phyloP scores from a whole-genome alignment of 2,329 filamentous ascomycete species.

The Xylariaceae sp. region DNA sequence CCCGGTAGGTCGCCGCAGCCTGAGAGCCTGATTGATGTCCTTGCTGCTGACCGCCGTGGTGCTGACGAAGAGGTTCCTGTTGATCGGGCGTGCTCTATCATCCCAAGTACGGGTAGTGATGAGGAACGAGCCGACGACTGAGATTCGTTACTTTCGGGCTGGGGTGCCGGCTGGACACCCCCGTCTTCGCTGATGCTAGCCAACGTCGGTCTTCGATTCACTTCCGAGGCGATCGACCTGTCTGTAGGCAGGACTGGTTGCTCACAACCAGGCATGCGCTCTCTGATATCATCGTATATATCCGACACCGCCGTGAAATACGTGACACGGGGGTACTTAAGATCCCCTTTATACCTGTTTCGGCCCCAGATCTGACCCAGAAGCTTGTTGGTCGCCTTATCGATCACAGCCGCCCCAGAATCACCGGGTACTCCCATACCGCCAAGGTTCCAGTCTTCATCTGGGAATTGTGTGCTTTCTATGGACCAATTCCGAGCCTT shows the following conservation, averaged over 20 bases:
- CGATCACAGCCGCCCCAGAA: constrained; percentile 17
- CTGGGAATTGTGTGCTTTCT: constrained; percentile 3
- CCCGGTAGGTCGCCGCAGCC: neutral
- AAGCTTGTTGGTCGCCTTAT: constrained; percentile 5
- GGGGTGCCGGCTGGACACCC: neutral
- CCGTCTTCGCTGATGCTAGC: constrained; percentile 6
- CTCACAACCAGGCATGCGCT: constrained; percentile 3
- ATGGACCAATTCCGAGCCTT: constrained; percentile 15
- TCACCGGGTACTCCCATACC: constrained; percentile 17
- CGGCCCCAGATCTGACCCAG: constrained; percentile 21
- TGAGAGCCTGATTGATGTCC: neutral
- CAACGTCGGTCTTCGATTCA: neutral
- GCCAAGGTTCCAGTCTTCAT: constrained; percentile 6
- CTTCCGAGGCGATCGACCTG: neutral
- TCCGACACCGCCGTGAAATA: constrained; percentile 17
- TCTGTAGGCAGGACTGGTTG: constrained; percentile 1
- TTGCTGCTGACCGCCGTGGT: constrained; percentile 2
- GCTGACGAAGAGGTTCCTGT: too few species aligned
- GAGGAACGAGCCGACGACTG: too few species aligned
- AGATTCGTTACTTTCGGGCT: neutral
- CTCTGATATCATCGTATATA: constrained; percentile 17
- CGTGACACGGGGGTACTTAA: constrained; percentile 1
- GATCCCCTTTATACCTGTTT: constrained; percentile 3
- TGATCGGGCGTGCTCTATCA: too few species aligned
- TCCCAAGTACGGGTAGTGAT: too few species aligned